A percentile compares a stretch with the other conserved stretches of the same genome.
Evolutionary conservation across 805 yeast species (phyloP).

Genomic region (Barnettozyma sucrosica): DNA sequence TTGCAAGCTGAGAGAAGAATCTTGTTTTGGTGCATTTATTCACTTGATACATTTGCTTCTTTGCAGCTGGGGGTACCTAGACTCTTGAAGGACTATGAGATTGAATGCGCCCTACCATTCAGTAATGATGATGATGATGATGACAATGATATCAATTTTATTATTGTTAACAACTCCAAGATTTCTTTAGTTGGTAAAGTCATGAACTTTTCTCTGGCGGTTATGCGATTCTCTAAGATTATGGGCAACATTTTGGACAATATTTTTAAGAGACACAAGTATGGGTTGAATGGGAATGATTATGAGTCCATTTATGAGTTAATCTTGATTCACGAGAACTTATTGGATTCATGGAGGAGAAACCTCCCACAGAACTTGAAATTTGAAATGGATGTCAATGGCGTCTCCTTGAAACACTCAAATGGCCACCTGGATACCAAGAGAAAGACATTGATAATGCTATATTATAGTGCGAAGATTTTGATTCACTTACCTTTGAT

Average conservation of each 20-base stretch:
- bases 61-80: constrained; percentile 80
- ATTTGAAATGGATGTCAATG: constrained; percentile 60
- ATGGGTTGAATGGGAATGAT: constrained; percentile 9
- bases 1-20: constrained; percentile 82
- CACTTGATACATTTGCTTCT: constrained; percentile 69
- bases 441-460: constrained; percentile 46
- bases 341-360: constrained; percentile 73
- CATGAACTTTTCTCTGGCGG: constrained; percentile 51
- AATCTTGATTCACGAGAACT: constrained; percentile 48
- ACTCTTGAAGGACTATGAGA: constrained; percentile 69
- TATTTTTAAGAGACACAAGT: constrained; percentile 50
- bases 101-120: constrained; percentile 82
- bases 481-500: constrained; percentile 61
- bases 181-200: constrained; percentile 68
- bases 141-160: constrained; percentile 47
- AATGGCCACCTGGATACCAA: constrained; percentile 29
- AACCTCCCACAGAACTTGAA: constrained; percentile 56
- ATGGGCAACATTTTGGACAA: constrained; percentile 69
- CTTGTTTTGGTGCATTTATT: constrained; percentile 78
- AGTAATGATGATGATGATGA: constrained; percentile 36
- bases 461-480: constrained; percentile 58
- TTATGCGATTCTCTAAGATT: constrained; percentile 66
- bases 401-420: constrained; percentile 35
- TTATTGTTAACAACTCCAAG: constrained; percentile 52
- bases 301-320: constrained; percentile 25